Base-by-base conservation (phyloP, 2,329 filamentous ascomycete genomes). In the Colletotrichum acutatum region DNA sequence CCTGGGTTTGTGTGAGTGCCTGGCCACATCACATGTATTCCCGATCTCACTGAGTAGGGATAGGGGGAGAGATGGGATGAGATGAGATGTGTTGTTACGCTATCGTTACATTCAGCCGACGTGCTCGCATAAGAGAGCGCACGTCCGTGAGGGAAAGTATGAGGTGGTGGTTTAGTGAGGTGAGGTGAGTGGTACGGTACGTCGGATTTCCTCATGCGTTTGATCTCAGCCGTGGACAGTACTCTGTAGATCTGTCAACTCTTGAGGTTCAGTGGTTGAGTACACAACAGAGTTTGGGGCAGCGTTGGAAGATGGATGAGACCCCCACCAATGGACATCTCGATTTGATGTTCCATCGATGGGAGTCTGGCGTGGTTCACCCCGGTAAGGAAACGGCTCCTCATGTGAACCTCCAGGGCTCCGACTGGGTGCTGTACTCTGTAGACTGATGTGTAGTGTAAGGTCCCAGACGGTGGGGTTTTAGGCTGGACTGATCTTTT, bases 121-220 rank as follows among this genome's bases (percentile, higher is more conserved):
- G 5, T 22, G 16, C 62, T 14, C 54, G 58, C 64, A 52, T 22
- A 52, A 24, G 62, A 32, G 58, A n/a, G 46, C 67, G 67, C 67
- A 69, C 67, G 61, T 66, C 34, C 68, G 46, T 37, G 26, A 37
- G 12, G 53, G 12, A 64, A 64, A 64, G 46, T 26, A 37, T 64
- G 22, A 54, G 4, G 22, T 4, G 52, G 24, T 26, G 24, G 52
- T 7, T 16, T 24, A 14, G 37, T 19, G 11, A 16, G 11, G 52
- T 24, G n/a, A 54, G 11, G 52, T 14, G 22, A 54, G 52, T 54
- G 37, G 37, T 42, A 1, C 37, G 37, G 16, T 14, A 22, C 46
- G 49, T 42, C 11, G 46, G 60, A 49, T 53, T 63, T 28, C 30
- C 54, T n/a, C 28, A 24, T 30, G 30, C 56, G 30, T 34, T 34